Conservation (phyloP, 148 eudicot genomes). For the Rhododendron molle region DNA sequence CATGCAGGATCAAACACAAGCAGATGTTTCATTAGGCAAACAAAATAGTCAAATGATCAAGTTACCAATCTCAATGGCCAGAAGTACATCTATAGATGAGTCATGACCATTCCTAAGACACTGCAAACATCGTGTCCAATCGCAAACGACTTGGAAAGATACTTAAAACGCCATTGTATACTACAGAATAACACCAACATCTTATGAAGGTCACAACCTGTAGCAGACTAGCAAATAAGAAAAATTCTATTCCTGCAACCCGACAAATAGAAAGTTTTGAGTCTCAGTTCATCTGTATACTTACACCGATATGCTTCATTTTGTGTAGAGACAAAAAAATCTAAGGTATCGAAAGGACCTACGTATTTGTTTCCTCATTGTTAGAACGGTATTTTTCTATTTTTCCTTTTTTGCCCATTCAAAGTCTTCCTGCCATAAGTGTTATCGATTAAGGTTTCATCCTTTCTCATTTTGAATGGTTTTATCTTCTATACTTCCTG, state of each 20-base stretch:
- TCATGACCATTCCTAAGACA: not conserved
- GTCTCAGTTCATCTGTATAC: not conserved
- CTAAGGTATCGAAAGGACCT: not conserved
- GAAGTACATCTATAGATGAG: not conserved
- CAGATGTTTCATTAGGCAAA: not conserved
- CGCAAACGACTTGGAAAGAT: not conserved
- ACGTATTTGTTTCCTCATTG: not conserved
- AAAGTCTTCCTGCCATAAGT: not conserved
- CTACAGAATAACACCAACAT: not conserved
- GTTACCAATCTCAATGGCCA: not conserved
- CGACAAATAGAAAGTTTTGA: not conserved
- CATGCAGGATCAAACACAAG: not conserved
- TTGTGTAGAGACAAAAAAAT: not conserved
- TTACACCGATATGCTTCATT: not conserved
- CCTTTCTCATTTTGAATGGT: not conserved
- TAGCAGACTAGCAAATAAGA: not conserved
- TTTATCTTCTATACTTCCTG: not conserved
- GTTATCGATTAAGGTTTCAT: not conserved
- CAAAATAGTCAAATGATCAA: not conserved
- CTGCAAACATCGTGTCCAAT: not conserved
- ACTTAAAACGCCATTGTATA: not conserved
- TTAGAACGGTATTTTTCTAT: not conserved
- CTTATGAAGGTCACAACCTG: not conserved
- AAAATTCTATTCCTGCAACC: not conserved
- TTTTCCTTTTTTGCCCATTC: not conserved